Evolutionary conservation across 2,329 filamentous ascomycete species (phyloP), one percentile per base, ranked within the genome.

Genomic region (Aspergillus tamarii): DNA sequence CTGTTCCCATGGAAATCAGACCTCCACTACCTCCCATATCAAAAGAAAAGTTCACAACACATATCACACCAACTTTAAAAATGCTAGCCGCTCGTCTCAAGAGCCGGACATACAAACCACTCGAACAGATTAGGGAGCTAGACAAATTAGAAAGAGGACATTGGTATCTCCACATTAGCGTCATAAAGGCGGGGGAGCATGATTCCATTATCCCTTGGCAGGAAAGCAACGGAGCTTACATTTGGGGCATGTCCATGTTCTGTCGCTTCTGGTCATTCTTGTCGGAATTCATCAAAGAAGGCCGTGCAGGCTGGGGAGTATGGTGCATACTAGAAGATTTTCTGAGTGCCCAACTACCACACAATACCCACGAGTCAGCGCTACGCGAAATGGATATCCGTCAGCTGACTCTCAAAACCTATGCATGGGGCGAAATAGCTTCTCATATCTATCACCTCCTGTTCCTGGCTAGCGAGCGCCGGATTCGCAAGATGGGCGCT

Each of bases 391-490:
- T 32, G 19, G 30, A 34, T 32, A 52, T 26, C 14, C 59, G 54
- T 34, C 41, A 48, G 12, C 79, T 83, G 60, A 76, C 68, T 1
- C 75, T 96, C 2, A 85, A 88, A 39, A 76, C 94, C 1, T 95
- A 91, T 73, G 92, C 91, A 72, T 97, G 91, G 89, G 93, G 91
- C 0, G 85, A 89, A 66, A 80, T 92, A 0, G 87, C 87, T 0
- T 84, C 87, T 60, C 89, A 96, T 70, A 83, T 92, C 39, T 96
- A 93, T 75, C 77, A 95, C 4, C 75, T 94, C 45, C 77, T 96
- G 0, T 94, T 91, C 73, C 78, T 93, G 16, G 90, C 88, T 0
- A 94, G 89, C 69, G 83, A 86, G 61, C 84, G 89, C 36, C 83
- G 83, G 64, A 77, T 94, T 19, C 84, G 85, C 63, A 81, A 80